These are phyloP conservation scores for Rhytidiadelphus loreus DNA, from an alignment of 225 moss, liverwort and hornwort genomes.

Conservation along the genomic window DNA sequence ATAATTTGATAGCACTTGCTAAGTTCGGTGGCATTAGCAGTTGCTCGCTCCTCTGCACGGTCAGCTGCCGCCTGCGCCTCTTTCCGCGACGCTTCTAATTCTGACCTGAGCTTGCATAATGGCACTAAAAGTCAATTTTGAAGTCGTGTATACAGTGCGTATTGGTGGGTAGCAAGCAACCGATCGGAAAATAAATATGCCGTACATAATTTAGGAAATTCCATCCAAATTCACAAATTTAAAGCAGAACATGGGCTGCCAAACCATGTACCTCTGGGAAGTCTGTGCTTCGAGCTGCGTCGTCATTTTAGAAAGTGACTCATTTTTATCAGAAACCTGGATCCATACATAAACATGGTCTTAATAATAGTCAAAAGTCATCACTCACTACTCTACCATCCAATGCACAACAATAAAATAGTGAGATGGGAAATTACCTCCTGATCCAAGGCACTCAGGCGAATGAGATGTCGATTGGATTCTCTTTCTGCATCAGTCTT, in stretches of 20 bases:
- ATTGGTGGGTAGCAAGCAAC: background rate
- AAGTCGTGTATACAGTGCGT: background rate
- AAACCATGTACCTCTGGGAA: constrained; percentile 50
- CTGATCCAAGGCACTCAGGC: constrained; percentile 90
- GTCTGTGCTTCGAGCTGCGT: constrained; percentile 61
- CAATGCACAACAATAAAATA: background rate
- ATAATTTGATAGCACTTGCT: constrained; percentile 88
- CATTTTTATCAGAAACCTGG: constrained; percentile 93
- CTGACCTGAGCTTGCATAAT: constrained; percentile 38
- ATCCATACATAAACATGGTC: background rate
- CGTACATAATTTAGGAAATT: background rate
- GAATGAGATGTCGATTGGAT: constrained; percentile 77
- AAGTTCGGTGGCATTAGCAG: constrained; percentile 57
- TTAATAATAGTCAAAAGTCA: background rate
- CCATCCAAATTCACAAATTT: background rate
- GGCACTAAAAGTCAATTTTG: background rate
- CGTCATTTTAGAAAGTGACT: constrained; percentile 63
- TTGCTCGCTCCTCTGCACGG: constrained; percentile 86
- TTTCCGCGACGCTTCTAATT: constrained; percentile 68
- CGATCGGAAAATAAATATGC: background rate
- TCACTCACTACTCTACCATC: background rate
- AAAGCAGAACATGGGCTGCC: background rate
- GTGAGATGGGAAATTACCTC: constrained; percentile 46
- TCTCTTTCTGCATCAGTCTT: constrained; percentile 82
- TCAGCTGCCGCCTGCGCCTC: constrained; percentile 85